A percentile compares a stretch with the other conserved stretches of the same genome.
These are phyloP conservation scores for Parsonsia alboflavescens DNA, from an alignment of 257 asterid genomes.

Conservation along the genomic window DNA sequence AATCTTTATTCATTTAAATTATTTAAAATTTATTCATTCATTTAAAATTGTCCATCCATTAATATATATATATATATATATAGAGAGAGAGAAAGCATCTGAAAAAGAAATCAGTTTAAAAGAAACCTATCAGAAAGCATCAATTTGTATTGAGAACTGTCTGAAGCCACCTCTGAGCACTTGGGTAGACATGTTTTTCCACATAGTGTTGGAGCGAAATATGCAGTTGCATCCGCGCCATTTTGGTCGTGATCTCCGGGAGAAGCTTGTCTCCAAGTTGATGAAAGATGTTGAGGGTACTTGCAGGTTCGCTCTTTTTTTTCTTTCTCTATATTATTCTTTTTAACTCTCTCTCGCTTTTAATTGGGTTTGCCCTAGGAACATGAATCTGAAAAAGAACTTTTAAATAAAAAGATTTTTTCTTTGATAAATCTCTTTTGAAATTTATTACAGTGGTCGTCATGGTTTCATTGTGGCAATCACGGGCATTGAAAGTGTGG, in stretches of 20 bases:
- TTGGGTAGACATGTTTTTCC: conserved; percentile 79
- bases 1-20: too few species aligned
- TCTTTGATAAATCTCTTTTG: neutral
- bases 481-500: conserved; percentile 85
- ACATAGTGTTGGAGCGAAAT: conserved; percentile 84
- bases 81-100: too few species aligned
- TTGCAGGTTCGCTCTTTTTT: conserved; percentile 56
- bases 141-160: too few species aligned
- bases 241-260: conserved; percentile 93
- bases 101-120: too few species aligned
- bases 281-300: conserved; percentile 98
- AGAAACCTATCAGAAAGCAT: too few species aligned
- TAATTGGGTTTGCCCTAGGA: neutral
- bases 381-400: neutral
- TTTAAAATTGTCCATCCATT: too few species aligned
- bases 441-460: conserved; percentile 58
- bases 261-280: conserved; percentile 84
- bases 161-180: too few species aligned
- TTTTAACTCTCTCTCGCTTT: neutral
- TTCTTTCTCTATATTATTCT: neutral
- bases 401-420: neutral
- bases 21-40: too few species aligned
- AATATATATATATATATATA: too few species aligned
- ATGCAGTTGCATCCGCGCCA: conserved; percentile 99
- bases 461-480: conserved; percentile 95